These are phyloP conservation scores for Magnusiomyces sp. DNA, from an alignment of 1,139 yeast species.

Conservation along the genomic window DNA sequence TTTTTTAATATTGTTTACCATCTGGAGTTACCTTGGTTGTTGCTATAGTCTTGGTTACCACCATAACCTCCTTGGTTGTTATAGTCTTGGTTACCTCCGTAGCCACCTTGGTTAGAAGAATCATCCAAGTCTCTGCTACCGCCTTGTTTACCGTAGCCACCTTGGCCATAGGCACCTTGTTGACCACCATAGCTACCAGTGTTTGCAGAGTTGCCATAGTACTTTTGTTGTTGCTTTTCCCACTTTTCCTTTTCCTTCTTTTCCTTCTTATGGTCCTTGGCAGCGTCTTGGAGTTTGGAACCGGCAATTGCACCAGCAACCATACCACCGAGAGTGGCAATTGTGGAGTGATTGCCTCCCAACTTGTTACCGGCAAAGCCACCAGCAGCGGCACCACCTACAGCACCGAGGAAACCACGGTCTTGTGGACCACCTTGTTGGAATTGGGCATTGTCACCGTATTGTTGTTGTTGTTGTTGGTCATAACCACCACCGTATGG, in stretches of 20 bases:
- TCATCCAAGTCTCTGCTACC: too few relatives aligned
- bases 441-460: slow-evolving; percentile 21
- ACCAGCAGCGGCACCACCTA: slow-evolving; percentile 56
- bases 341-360: slow-evolving; percentile 41
- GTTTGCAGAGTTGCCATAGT: slow-evolving; percentile 1
- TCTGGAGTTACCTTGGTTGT: slow-evolving; percentile 12
- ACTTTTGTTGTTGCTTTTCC: slow-evolving; percentile 16
- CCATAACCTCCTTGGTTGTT: slow-evolving; percentile 6
- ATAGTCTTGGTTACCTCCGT: background rate
- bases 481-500: slow-evolving; percentile 7
- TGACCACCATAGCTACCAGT: background rate
- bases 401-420: slow-evolving; percentile 48
- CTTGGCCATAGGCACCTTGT: slow-evolving; percentile 7
- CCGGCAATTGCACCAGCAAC: slow-evolving; percentile 54
- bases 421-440: slow-evolving; percentile 35
- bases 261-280: slow-evolving; percentile 18
- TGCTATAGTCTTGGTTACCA: slow-evolving; percentile 3
- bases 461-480: slow-evolving; percentile 14
- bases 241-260: slow-evolving; percentile 20
- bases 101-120: slow-evolving; percentile 2
- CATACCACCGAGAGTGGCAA: slow-evolving; percentile 52
- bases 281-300: slow-evolving; percentile 43
- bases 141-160: too few relatives aligned
- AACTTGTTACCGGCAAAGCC: slow-evolving; percentile 37
- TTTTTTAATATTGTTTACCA: too few relatives aligned